Evolutionary conservation across 495 filamentous ascomycete genomes (phyloP).

Genomic region (Penicillium salamii): DNA sequence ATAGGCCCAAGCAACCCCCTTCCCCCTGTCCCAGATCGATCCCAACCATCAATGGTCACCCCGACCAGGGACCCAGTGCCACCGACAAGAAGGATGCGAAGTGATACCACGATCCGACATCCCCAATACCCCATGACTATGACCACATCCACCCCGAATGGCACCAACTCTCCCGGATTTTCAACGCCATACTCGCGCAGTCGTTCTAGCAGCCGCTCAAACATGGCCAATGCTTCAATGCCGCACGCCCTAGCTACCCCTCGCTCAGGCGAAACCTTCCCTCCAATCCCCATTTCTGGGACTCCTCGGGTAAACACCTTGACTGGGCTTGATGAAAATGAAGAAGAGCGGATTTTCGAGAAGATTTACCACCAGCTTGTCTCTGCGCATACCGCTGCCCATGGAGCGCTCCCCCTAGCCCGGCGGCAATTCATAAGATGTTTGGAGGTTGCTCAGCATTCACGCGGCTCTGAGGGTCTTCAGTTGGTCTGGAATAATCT

Average conservation of each 20-base stretch:
- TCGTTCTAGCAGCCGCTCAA: slow-evolving; percentile 51
- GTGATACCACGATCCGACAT: slow-evolving; percentile 61
- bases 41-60: slow-evolving; percentile 54
- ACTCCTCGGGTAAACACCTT: slow-evolving; percentile 48
- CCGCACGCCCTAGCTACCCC: slow-evolving; percentile 59
- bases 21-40: slow-evolving; percentile 19
- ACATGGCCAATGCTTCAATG: slow-evolving; percentile 45
- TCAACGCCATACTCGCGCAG: slow-evolving; percentile 39
- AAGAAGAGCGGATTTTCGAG: slow-evolving; percentile 78
- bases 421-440: slow-evolving; percentile 57
- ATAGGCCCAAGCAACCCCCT: slow-evolving; percentile 20
- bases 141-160: slow-evolving; percentile 25
- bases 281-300: slow-evolving; percentile 47
- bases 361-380: slow-evolving; percentile 71
- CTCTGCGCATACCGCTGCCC: slow-evolving; percentile 62
- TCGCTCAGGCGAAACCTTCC: slow-evolving; percentile 76
- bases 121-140: slow-evolving; percentile 36
- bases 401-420: slow-evolving; percentile 63
- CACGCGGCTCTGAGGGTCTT: slow-evolving; percentile 48
- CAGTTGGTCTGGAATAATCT: slow-evolving; percentile 66
- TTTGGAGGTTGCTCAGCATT: slow-evolving; percentile 44
- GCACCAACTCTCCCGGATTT: slow-evolving; percentile 36
- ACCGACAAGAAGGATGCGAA: slow-evolving; percentile 52
- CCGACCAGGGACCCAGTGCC: slow-evolving; percentile 57
- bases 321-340: slow-evolving; percentile 59